A percentile compares a stretch with the other conserved stretches of the same genome.
phyloP scores from a whole-genome alignment of 306 rosid species.

The Cicer yamashitae region DNA sequence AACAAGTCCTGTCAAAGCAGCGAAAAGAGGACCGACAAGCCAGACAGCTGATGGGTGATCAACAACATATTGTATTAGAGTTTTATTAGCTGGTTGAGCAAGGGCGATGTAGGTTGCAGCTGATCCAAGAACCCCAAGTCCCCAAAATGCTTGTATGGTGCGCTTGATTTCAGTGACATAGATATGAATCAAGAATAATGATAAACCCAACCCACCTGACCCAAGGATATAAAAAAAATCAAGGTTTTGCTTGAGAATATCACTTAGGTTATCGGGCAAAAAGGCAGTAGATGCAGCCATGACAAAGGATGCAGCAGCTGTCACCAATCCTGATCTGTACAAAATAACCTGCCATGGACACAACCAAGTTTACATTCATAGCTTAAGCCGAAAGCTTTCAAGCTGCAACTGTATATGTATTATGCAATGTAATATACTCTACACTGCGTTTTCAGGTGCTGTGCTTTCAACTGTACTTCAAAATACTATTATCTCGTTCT shows the following conservation, averaged over 20 bases:
- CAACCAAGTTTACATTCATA: constrained; percentile 29
- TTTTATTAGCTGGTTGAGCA: constrained; percentile 71
- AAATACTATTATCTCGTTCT: no score
- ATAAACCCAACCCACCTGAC: constrained; percentile 77
- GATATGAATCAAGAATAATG: constrained; percentile 78
- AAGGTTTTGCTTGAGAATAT: constrained; percentile 56
- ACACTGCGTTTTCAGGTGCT: background rate
- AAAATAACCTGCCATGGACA: constrained; percentile 65
- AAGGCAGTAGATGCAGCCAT: constrained; percentile 71
- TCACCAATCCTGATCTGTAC: constrained; percentile 84
- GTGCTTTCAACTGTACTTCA: background rate
- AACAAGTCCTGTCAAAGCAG: constrained; percentile 88
- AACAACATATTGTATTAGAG: constrained; percentile 63
- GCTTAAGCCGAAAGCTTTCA: constrained; percentile 32
- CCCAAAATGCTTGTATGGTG: constrained; percentile 84
- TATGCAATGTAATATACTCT: background rate
- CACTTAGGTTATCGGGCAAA: constrained; percentile 57
- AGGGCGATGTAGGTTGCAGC: constrained; percentile 58
- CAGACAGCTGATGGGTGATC: constrained; percentile 68
- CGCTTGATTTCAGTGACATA: constrained; percentile 88
- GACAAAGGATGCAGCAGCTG: constrained; percentile 77
- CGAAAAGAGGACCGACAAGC: constrained; percentile 92
- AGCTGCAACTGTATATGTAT: background rate
- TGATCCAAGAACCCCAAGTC: constrained; percentile 78
- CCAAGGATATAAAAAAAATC: constrained; percentile 66